These are phyloP conservation scores for Candida dubliniensis DNA, from an alignment of 1,139 yeast genomes.

Conservation along the genomic window DNA sequence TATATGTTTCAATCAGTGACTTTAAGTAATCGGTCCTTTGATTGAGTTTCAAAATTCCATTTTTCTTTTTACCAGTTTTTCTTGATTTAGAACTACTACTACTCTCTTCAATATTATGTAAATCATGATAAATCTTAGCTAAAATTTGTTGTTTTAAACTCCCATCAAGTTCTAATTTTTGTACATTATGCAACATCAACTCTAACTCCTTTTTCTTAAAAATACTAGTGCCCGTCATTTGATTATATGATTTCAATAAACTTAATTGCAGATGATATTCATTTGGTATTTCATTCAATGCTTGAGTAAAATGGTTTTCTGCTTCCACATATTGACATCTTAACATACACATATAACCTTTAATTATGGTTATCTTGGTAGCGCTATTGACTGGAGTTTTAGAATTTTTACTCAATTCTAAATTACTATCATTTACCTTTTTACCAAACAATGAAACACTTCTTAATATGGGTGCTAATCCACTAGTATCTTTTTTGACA, in stretches of 20 bases:
- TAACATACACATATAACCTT: slow-evolving; percentile 14
- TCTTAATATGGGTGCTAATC: slow-evolving; percentile 4
- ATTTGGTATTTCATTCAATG: slow-evolving; percentile 2
- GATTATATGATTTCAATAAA: slow-evolving; percentile 9
- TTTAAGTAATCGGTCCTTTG: slow-evolving; percentile 1
- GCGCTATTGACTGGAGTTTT: neutral
- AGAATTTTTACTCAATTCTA: neutral
- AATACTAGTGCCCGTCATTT: slow-evolving; percentile 5
- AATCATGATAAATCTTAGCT: slow-evolving; percentile 8
- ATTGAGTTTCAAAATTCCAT: neutral
- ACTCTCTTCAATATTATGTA: slow-evolving; percentile 3
- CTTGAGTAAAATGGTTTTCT: slow-evolving; percentile 4
- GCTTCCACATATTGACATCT: slow-evolving; percentile 13
- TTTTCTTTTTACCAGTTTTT: slow-evolving; percentile 1
- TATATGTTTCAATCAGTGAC: slow-evolving; percentile 6
- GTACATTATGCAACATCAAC: neutral
- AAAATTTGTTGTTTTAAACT: slow-evolving; percentile 6
- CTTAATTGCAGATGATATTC: neutral
- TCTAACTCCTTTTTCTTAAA: slow-evolving; percentile 5
- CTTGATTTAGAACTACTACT: neutral
- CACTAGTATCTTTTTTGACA: neutral
- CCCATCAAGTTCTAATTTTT: slow-evolving; percentile 2
- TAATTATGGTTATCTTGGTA: slow-evolving; percentile 7
- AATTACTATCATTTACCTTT: neutral
- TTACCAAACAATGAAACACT: slow-evolving; percentile 9